Base-by-base conservation (phyloP, 768 basidiomycete genomes). In the Mycena vulgaris region DNA sequence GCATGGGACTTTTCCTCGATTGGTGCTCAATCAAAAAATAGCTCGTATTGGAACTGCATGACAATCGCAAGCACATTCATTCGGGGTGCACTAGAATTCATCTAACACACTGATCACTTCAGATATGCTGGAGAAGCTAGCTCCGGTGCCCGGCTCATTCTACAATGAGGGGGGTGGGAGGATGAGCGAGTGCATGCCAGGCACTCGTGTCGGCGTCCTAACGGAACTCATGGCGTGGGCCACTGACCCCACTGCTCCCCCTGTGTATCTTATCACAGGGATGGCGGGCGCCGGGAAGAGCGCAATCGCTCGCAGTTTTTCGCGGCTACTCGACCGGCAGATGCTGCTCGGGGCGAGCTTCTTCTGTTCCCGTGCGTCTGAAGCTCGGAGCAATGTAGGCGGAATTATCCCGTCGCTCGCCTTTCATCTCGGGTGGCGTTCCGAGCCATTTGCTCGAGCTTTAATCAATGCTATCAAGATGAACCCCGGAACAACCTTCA, bases 41-140 rank as follows among this genome's bases (percentile, higher is more conserved):
- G 58, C 5, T 23, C n/a, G 42, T 60, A 21, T 60, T 5, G n/a
- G n/a, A n/a, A n/a, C n/a, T n/a, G n/a, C n/a, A n/a, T n/a, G n/a
- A n/a, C n/a, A n/a, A n/a, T n/a, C 58, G n/a, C 30, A n/a, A n/a
- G n/a, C n/a, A n/a, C n/a, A 60, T 17, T 17, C 14, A 35, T 48
- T 47, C 21, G 39, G 35, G 33, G 33, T 14, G 31, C 19, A 42
- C n/a, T 27, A 25, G 4, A 14, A 51, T 37, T 21, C 11, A 7
- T 27, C 39, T 25, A 17, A 51, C 42, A 1, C 6, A 25, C 7
- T 21, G 14, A 19, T 21, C 21, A 6, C 2, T 35, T 13, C 14
- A 63, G 61, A 52, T 30, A 5, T 39, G 2, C 49, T 63, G 5
- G 48, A 52, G 25, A 63, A 40, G 10, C 61, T 63, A 13, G 5